Conservation (phyloP, 1,284 basidiomycete genomes). For the Cutaneotrichosporon dermatis region DNA sequence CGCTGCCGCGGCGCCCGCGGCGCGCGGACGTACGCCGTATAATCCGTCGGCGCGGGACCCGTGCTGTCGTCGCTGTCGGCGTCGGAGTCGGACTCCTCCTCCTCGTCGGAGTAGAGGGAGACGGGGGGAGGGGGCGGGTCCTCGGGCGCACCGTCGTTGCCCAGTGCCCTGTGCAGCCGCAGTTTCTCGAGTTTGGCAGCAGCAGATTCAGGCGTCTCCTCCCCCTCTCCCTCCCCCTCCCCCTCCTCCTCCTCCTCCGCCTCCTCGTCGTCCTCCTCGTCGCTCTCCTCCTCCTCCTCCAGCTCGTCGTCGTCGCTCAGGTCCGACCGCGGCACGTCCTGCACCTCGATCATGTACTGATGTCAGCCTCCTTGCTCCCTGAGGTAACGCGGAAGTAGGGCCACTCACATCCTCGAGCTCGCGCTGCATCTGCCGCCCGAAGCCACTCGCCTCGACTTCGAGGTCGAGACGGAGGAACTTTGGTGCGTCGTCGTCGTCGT, state of each 20-base stretch:
- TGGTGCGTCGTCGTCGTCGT: background rate
- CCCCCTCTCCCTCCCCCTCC: slow-evolving; percentile 39
- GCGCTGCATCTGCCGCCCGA: slow-evolving; percentile 74
- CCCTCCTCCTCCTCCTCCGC: slow-evolving; percentile 44
- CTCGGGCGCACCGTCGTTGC: slow-evolving; percentile 33
- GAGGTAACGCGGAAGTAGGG: background rate
- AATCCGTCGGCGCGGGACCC: slow-evolving; percentile 27
- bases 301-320: slow-evolving; percentile 32
- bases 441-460: slow-evolving; percentile 85
- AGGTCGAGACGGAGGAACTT: slow-evolving; percentile 69
- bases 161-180: slow-evolving; percentile 36
- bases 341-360: slow-evolving; percentile 54
- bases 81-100: slow-evolving; percentile 24
- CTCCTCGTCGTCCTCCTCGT: slow-evolving; percentile 38
- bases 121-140: slow-evolving; percentile 8
- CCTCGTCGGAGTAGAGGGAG: slow-evolving; percentile 9
- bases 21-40: slow-evolving; percentile 35
- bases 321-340: slow-evolving; percentile 39
- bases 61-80: slow-evolving; percentile 20
- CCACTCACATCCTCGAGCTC: slow-evolving; percentile 70
- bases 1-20: slow-evolving; percentile 10
- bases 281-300: slow-evolving; percentile 44
- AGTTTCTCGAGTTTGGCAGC: slow-evolving; percentile 35
- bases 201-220: slow-evolving; percentile 30
- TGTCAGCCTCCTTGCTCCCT: slow-evolving; percentile 10